A percentile compares a stretch with the other conserved stretches of the same genome.
These are phyloP conservation scores for Termitomyces sp. DNA, from an alignment of 768 basidiomycete species.

Conservation along the genomic window DNA sequence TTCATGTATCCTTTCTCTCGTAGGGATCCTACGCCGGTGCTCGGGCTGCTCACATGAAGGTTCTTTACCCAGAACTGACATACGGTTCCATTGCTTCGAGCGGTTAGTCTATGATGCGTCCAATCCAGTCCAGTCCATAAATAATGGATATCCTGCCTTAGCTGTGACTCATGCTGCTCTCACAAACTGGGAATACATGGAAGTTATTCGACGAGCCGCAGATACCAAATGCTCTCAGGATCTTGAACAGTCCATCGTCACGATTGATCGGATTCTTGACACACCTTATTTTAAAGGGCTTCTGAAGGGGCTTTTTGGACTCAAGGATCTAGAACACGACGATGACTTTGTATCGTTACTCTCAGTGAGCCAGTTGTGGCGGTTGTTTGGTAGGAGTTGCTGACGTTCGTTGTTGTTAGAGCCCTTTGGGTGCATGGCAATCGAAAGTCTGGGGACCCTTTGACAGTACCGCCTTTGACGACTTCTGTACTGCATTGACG, in stretches of 20 bases:
- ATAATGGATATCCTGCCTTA: conserved; percentile 22
- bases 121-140: not conserved
- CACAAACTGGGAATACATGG: conserved; percentile 86
- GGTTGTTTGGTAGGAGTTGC: not conserved
- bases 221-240: conserved; percentile 58
- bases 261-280: conserved; percentile 61
- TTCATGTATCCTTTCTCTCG: conserved; percentile 1
- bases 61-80: conserved; percentile 85
- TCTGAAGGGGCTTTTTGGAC: conserved; percentile 77
- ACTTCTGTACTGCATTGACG: conserved; percentile 61
- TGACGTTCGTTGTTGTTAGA: conserved; percentile 26
- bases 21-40: conserved; percentile 92
- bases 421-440: conserved; percentile 76
- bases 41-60: conserved; percentile 86
- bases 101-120: conserved; percentile 38
- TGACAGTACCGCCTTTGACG: conserved; percentile 57
- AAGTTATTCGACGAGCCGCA: conserved; percentile 70
- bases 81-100: conserved; percentile 89
- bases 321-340: conserved; percentile 63
- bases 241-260: conserved; percentile 51
- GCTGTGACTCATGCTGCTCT: conserved; percentile 84
- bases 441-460: conserved; percentile 85
- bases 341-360: conserved; percentile 76
- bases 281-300: conserved; percentile 39
- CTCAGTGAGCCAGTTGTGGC: conserved; percentile 32